Evolutionary conservation across 140 eudicot genomes (phyloP), one percentile per base, ranked within the genome.

Genomic region (Oenanthe javanica): DNA sequence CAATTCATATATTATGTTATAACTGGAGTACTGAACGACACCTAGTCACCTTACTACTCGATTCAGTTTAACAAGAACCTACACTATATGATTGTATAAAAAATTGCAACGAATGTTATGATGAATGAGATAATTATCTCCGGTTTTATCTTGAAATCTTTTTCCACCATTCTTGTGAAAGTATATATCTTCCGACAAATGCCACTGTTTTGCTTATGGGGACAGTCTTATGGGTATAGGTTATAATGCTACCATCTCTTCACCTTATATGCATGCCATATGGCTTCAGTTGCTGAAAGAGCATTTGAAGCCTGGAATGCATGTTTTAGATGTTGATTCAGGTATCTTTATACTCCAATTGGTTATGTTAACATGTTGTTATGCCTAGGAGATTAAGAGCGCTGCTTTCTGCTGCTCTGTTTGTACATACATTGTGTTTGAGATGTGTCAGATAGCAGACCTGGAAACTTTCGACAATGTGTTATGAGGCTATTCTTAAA

Each of bases 191-290:
- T 38, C 78, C 79, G 6, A 45, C 78, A 38, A 23, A 67, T 64
- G 76, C 13, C 36, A n/a, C 66, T 46, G 36, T 63, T 45, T 71
- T 14, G 88, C 98, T 49, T 94, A 92, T 78, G 89, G 81, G 73
- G 98, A 94, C 77, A 90, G 89, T 80, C 98, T 97, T 38, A 84
- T 94, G 94, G 91, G 70, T 31, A 94, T 94, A 78, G 98, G 98
- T 23, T 87, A 87, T 77, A 94, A 94, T 84, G 98, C 89, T 77
- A 94, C 97, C 40, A 94, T 94, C 80, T 94, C 98, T 81, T 97
- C 98, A 45, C 98, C 98, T 81, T 97, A 94, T 88, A 94, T 94
- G 98, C 98, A 94, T 88, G 98, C 97, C 31, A 92, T 85, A 75
- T 94, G 98, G 85, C 97, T 94, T 82, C 92, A 92, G 83, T 84